Percentiles rank a stretch among this genome's conserved stretches.
Evolutionary conservation across 164 flowering plant species (phyloP).

Genomic region (Nymphaea thermarum): DNA sequence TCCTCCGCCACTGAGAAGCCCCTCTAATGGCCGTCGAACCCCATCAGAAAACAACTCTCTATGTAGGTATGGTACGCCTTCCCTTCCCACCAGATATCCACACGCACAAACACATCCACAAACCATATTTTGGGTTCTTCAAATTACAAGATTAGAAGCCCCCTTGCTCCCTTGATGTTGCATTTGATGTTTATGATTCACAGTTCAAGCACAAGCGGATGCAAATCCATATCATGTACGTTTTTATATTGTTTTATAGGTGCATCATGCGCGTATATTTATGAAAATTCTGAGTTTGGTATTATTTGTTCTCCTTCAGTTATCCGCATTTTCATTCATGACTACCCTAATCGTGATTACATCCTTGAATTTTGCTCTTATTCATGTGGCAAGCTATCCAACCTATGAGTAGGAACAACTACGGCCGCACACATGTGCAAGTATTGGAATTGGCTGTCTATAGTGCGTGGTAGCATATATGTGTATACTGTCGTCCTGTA

Average conservation of each 20-base stretch:
- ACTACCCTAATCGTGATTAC: not conserved
- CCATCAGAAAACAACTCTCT: slow-evolving; percentile 62
- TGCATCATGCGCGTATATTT: not conserved
- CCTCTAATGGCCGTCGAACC: slow-evolving; percentile 5
- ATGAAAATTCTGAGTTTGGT: not conserved
- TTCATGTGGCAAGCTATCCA: not conserved
- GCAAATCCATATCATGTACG: not conserved
- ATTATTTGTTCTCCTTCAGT: not conserved
- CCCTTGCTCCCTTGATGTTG: not conserved
- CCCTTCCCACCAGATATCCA: not conserved
- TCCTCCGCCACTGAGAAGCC: no score
- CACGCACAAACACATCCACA: not conserved
- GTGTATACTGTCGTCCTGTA: not conserved
- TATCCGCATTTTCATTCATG: not conserved
- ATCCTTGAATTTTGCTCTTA: not conserved
- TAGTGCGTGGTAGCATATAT: no score
- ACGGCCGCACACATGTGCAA: not conserved
- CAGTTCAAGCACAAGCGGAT: not conserved
- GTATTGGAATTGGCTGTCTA: no score
- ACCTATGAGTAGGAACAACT: not conserved
- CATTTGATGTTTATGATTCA: not conserved
- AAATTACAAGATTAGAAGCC: not conserved
- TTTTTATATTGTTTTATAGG: not conserved
- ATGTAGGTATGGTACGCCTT: slow-evolving; percentile 32
- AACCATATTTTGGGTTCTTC: not conserved